Base-by-base conservation (phyloP, 768 basidiomycete genomes). In the Dacryopinax spathularia region DNA sequence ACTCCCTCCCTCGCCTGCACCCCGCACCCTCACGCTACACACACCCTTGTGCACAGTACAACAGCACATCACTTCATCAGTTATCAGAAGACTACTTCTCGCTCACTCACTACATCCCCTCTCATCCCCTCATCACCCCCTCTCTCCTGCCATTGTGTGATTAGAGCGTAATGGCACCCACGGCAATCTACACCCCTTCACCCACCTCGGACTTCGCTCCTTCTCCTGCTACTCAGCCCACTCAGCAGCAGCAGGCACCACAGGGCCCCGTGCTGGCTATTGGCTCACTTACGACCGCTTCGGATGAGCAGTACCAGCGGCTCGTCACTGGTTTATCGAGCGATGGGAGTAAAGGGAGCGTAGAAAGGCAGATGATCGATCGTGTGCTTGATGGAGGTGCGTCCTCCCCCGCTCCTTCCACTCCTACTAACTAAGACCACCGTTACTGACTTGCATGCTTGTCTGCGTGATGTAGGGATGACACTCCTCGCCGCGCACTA, bases 331-430 rank as follows among this genome's bases (percentile, higher is more conserved):
- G 79, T 66, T 75, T 91, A 64, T 18, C 44, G 1, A 81, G 83
- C 72, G 73, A 73, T 64, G 60, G 61, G 35, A 56, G 60, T 12
- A 78, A 77, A 18, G 73, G 79, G 66, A 70, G 75, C 34, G 84
- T 90, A 33, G 89, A 93, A 69, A 85, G 81, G 69, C 85, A 91
- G 71, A 83, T 93, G 77, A 75, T 92, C 31, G 91, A 94, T 72
- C 79, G 91, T 65, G 75, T 94, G 65, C 76, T 91, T 16, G 90
- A 89, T 73, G 81, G 82, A 77, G 91, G 91, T 91, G 69, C 61
- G 79, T 73, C 16, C 37, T 25, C 25, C 33, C 18, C 39, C 25
- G 7, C 16, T 1, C 29, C 12, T 20, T 1, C 35, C 62, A 29
- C 18, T n/a, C 22, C n/a, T 13, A 22, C 16, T 34, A 35, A 2